Base-by-base conservation (phyloP, 1,284 basidiomycete species). In the Sparassis latifolia region DNA sequence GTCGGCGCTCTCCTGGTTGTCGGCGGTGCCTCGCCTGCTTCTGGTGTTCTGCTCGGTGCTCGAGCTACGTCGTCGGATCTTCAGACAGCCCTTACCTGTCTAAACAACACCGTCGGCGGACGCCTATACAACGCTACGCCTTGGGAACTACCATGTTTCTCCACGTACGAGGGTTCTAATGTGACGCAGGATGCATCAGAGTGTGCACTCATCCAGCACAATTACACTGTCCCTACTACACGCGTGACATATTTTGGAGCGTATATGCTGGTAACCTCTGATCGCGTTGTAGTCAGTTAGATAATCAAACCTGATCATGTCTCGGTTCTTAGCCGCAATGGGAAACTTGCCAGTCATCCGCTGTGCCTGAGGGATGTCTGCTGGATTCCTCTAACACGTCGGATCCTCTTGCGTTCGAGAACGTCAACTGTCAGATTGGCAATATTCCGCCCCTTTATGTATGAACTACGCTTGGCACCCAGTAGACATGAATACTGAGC, bases 71-170 rank as follows among this genome's bases (percentile, higher is more conserved):
- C 35, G 35, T 37, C 35, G 35, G 35, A 6, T 6, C 12, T 7
- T 37, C 7, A 37, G 2, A 30, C 51, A 20, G 20, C 20, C 1
- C 20, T 20, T 20, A 20, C 20, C 20, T 20, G 20, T 4, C 59
- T 70, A 38, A 69, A 69, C 49, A n/a, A 51, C 3, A 62, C 63
- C 4, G 56, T 70, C 29, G 62, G 57, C 5, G 69, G 68, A 20
- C 59, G 64, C 40, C 62, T 71, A 3, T 47, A 61, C 33, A 32
- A 47, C 4, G 61, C 61, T 0, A 48, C 54, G 9, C 69, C 69
- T 0, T 57, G 68, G 33, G 62, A 62, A 20, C 55, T 55, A 2
- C 59, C 66, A 0, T 72, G 70, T 46, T 72, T 70, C 51, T 60
- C 60, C 3, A 50, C 40, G 4, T 62, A 63, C 41, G 54, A 66